A percentile compares a stretch with the other conserved stretches of the same genome.
These are phyloP conservation scores for Leptomonas seymouri DNA, from an alignment of 208 protist species.

Conservation along the genomic window DNA sequence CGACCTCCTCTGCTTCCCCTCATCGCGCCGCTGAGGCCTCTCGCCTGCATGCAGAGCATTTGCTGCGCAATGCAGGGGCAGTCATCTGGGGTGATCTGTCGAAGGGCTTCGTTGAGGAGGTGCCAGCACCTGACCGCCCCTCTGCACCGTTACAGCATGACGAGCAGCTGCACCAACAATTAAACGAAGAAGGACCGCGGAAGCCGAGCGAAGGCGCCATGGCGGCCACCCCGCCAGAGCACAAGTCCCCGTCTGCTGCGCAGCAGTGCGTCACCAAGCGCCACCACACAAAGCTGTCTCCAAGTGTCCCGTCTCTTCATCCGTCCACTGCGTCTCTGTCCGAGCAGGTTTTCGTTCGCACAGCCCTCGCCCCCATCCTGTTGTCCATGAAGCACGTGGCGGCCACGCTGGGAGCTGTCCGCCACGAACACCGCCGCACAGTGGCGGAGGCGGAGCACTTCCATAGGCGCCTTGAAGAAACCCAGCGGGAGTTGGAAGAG, in stretches of 20 bases:
- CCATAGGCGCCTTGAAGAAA: neutral
- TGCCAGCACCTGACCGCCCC: neutral
- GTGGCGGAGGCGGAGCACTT: slow-evolving; percentile 6
- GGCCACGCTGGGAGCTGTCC: slow-evolving; percentile 18
- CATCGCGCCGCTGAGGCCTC: neutral
- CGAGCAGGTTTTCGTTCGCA: slow-evolving; percentile 16
- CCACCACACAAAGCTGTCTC: neutral
- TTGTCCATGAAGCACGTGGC: slow-evolving; percentile 28
- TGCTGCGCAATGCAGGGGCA: slow-evolving; percentile 21
- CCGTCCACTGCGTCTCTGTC: neutral
- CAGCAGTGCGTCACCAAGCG: neutral
- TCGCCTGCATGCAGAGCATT: slow-evolving; percentile 9
- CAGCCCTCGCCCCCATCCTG: slow-evolving; percentile 21
- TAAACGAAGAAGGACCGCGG: no score
- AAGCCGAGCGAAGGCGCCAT: neutral
- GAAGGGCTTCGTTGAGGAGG: neutral
- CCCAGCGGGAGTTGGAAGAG: slow-evolving; percentile 11
- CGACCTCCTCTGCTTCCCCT: neutral
- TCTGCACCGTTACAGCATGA: neutral
- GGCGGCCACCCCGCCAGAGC: neutral
- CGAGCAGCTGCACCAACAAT: neutral
- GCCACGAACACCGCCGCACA: slow-evolving; percentile 13
- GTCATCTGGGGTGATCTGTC: slow-evolving; percentile 5
- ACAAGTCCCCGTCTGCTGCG: neutral
- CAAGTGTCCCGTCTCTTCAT: neutral